phyloP scores from a whole-genome alignment of 495 filamentous ascomycete species.

The Neurospora tetrasperma region DNA sequence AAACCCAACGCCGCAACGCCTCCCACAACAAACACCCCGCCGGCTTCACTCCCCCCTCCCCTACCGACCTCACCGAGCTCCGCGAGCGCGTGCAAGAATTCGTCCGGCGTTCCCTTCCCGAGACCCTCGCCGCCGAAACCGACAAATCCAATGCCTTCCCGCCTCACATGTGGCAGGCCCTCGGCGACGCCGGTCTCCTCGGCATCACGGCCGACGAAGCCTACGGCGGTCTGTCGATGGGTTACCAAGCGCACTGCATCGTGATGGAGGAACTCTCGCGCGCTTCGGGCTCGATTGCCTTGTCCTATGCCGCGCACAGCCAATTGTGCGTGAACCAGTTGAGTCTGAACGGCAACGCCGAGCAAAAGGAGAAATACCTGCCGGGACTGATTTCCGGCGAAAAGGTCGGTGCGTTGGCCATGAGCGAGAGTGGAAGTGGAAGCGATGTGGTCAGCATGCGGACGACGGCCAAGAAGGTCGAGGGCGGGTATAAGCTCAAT shows the following conservation, averaged over 20 bases:
- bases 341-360: conserved; percentile 70
- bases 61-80: conserved; percentile 70
- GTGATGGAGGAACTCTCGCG: conserved; percentile 82
- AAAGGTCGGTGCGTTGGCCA: conserved; percentile 81
- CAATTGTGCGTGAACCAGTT: conserved; percentile 97
- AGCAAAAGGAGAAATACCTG: conserved; percentile 72
- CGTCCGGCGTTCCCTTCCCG: conserved; percentile 72
- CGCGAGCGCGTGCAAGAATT: conserved; percentile 91
- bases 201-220: conserved; percentile 93
- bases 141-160: conserved; percentile 87
- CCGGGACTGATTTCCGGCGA: conserved; percentile 75
- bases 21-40: conserved; percentile 74
- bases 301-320: conserved; percentile 83
- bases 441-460: conserved; percentile 96
- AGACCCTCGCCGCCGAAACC: conserved; percentile 68
- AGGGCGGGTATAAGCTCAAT: conserved; percentile 78
- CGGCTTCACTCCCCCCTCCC: conserved; percentile 66
- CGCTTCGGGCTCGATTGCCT: conserved; percentile 68
- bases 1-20: conserved; percentile 17
- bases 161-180: conserved; percentile 81
- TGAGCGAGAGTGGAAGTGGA: conserved; percentile 88
- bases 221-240: conserved; percentile 82
- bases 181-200: conserved; percentile 84
- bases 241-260: conserved; percentile 94
- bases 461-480: conserved; percentile 64